Conservation (phyloP, 176 grass and related monocot species). For the Aegilops umbellulata region DNA sequence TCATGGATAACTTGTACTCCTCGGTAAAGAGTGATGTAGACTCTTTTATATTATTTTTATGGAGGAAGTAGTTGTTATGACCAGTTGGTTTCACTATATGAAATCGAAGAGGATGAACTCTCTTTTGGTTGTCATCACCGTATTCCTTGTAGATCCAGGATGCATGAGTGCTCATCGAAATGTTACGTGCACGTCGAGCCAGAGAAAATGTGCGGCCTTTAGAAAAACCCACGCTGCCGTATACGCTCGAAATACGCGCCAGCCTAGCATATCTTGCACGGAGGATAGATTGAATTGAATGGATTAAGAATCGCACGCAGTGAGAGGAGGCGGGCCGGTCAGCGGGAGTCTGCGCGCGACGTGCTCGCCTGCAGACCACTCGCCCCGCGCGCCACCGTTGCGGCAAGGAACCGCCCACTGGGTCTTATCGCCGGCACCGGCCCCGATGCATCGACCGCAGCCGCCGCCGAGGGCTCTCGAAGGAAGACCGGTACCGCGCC, state of each 20-base stretch:
- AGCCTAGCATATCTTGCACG: background rate
- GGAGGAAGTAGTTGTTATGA: too few species aligned
- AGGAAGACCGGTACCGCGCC: background rate
- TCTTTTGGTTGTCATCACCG: too few species aligned
- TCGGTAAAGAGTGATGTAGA: too few species aligned
- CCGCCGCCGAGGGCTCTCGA: background rate
- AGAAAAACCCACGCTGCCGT: background rate
- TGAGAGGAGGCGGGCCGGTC: background rate
- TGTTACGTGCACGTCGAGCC: background rate
- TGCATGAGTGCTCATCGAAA: background rate
- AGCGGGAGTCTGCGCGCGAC: background rate
- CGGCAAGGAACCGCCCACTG: background rate
- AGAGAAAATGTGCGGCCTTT: background rate
- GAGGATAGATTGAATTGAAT: background rate
- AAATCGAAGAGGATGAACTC: too few species aligned
- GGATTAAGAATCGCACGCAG: background rate
- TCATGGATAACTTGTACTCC: too few species aligned
- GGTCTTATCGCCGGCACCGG: background rate
- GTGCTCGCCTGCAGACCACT: background rate
- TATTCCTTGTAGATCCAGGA: background rate
- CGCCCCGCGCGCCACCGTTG: background rate
- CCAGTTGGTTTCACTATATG: too few species aligned
- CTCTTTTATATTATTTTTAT: too few species aligned
- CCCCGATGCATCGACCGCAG: background rate
- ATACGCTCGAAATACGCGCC: background rate